Conservation (phyloP, 2,329 filamentous ascomycete species). For the Talaromyces pinophilus region DNA sequence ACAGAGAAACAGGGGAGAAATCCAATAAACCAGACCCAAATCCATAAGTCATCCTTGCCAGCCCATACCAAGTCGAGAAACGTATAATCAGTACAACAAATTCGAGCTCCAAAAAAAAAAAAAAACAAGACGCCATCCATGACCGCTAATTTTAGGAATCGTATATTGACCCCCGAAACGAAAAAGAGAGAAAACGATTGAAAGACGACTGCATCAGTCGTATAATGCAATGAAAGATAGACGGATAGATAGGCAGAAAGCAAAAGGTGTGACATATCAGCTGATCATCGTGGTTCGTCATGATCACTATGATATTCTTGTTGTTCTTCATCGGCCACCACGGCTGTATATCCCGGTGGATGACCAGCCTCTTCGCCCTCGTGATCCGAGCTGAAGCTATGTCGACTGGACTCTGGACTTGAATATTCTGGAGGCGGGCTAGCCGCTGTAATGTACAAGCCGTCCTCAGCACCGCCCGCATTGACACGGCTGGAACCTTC, state of each 20-base stretch:
- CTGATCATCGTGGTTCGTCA: constrained; percentile 17
- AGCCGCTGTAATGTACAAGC: constrained; percentile 27
- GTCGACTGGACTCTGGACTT: constrained; percentile 56
- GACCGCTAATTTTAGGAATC: constrained; percentile 33
- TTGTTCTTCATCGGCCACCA: constrained; percentile 48
- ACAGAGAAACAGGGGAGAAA: not conserved
- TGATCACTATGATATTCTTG: constrained; percentile 19
- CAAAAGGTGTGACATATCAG: not conserved
- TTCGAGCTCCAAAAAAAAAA: constrained; percentile 19
- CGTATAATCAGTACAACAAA: constrained; percentile 7
- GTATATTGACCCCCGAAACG: not conserved
- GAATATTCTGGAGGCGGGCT: constrained; percentile 54
- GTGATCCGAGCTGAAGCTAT: constrained; percentile 49
- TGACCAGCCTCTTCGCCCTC: constrained; percentile 51
- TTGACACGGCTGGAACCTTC: constrained; percentile 65
- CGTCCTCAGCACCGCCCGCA: constrained; percentile 29
- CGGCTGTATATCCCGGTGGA: constrained; percentile 83
- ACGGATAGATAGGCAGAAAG: not conserved
- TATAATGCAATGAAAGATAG: not conserved
- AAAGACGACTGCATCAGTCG: not conserved
- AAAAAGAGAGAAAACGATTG: constrained; percentile 3
- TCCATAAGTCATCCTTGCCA: constrained; percentile 16
- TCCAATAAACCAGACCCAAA: constrained; percentile 9
- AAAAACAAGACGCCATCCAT: constrained; percentile 31
- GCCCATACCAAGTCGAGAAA: constrained; percentile 26